A percentile compares a stretch with the other conserved stretches of the same genome.
Evolutionary conservation across 495 filamentous ascomycete species (phyloP).

Genomic region (Talaromyces adpressus): DNA sequence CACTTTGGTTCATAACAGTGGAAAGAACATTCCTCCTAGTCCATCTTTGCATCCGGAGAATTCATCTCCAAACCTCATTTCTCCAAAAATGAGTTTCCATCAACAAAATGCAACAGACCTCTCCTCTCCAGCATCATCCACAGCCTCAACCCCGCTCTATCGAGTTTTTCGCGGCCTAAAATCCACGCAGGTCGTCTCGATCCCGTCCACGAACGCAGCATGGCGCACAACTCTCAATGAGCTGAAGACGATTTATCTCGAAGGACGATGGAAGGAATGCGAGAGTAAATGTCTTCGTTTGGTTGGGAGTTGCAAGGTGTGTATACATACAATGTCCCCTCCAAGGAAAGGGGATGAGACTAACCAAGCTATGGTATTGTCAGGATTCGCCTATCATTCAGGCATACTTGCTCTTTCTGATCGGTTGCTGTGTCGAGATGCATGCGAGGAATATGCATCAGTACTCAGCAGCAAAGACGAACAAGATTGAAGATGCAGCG

Average conservation of each 20-base stretch:
- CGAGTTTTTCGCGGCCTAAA: slow-evolving; percentile 5
- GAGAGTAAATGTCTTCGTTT: slow-evolving; percentile 6
- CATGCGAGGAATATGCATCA: slow-evolving; percentile 10
- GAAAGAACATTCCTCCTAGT: neutral
- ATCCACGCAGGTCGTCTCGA: neutral
- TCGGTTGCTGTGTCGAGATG: slow-evolving; percentile 6
- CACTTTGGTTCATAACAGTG: neutral
- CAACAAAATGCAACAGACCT: slow-evolving; percentile 14
- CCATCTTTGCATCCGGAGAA: neutral
- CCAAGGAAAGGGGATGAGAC: neutral
- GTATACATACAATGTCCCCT: neutral
- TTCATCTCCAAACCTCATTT: neutral
- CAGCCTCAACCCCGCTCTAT: neutral
- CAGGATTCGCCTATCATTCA: neutral
- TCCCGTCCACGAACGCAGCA: neutral
- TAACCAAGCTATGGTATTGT: neutral
- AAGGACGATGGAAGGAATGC: slow-evolving; percentile 4
- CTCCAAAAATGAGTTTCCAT: neutral
- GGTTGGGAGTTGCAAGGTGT: neutral
- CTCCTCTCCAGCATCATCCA: slow-evolving; percentile 1
- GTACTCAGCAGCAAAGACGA: slow-evolving; percentile 4
- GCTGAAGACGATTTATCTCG: neutral
- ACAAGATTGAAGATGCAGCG: slow-evolving; percentile 4
- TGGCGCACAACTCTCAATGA: slow-evolving; percentile 1
- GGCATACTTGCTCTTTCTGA: slow-evolving; percentile 6